Base-by-base conservation (phyloP, 2,329 filamentous ascomycete genomes). In the Neurospora sp. region DNA sequence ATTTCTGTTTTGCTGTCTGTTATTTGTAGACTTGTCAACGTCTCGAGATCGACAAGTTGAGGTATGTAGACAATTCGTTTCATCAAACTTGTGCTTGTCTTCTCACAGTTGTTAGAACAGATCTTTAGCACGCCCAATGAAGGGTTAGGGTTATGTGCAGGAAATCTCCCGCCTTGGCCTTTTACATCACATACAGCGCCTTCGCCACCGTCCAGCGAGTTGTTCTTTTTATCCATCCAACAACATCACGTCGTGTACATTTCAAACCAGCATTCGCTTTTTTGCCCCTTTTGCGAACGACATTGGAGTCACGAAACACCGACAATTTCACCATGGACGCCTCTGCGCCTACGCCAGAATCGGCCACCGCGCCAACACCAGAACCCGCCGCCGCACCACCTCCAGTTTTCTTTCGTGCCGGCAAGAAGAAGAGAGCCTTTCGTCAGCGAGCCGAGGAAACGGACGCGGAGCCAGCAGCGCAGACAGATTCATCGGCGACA, bases 361-460 rank as follows among this genome's bases (percentile, higher is more conserved):
- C 12, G 12, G 12, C 46, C 8, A 65, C 66, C n/a, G 66, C 65
- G 28, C n/a, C 69, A 15, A 71, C 69, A 68, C 11, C 70, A 66
- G 75, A 75, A 23, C 46, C 71, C n/a, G 62, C 52, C 15, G 71
- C 70, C 8, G 71, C 28, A 33, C 12, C 76, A 66, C 78, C 80
- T 12, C 77, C 77, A 19, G 78, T 87, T 40, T 78, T 85, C 39
- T 90, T 90, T 74, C 86, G 87, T 3, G 76, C 80, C 46, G 81
- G 81, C 71, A 89, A 88, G 78, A 89, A 88, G 79, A 83, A 87
- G 76, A 89, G 89, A 76, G 80, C 81, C 5, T 87, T 88, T 73
- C 83, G 87, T 66, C 86, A 87, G 72, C 85, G 86, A 72, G 73
- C 77, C 19, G 74, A 77, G 62, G 75, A 76, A 43, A 76, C 79